Base-by-base conservation (phyloP, 257 asterid genomes). In the Solanum tarapatanum region DNA sequence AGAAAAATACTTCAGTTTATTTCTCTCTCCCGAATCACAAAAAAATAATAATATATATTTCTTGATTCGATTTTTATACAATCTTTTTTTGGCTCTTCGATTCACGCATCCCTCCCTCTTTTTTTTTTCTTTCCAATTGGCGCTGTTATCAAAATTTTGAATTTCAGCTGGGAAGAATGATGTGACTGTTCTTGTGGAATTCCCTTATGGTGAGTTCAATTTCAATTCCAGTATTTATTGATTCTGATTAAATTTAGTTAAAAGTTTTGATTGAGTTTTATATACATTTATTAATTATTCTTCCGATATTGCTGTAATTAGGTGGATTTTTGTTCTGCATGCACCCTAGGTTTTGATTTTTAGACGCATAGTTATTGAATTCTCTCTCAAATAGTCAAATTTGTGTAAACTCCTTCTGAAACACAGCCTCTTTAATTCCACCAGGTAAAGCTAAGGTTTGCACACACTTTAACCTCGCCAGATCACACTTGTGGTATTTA, bases 171-270 rank as follows among this genome's bases (percentile, higher is more conserved):
- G 60, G 75, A 13, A 75, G 62, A 75, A 55, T 74, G 32, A 69
- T 28, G 70, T 36, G 84, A 48, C n/a, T 36, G 28, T 7, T 24
- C 37, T 41, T 60, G 39, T 79, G 84, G 8, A 43, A 79, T 79
- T 79, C 66, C 72, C 72, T 33, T 37, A 87, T 10, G 91, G 94
- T 90, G 74, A 91, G 92, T 88, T 89, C 26, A 85, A 69, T 90
- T 76, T 30, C 76, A 55, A 21, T 85, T 36, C 64, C 24, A 6
- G 21, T 12, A 41, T 72, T 30, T 86, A 1, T 45, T 51, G 19
- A 43, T 36, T 43, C 6, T 45, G 41, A 28, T 70, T 45, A 86
- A 30, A 26, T 69, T 86, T 55, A 70, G 62, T 10, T 37, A 36
- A 80, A 41, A 43, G 8, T 86, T 82, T 24, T 84, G 35, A 69